Evolutionary conservation across 805 yeast genomes (phyloP), one percentile per base, ranked within the genome.

Genomic region (Blastobotrys americana): DNA sequence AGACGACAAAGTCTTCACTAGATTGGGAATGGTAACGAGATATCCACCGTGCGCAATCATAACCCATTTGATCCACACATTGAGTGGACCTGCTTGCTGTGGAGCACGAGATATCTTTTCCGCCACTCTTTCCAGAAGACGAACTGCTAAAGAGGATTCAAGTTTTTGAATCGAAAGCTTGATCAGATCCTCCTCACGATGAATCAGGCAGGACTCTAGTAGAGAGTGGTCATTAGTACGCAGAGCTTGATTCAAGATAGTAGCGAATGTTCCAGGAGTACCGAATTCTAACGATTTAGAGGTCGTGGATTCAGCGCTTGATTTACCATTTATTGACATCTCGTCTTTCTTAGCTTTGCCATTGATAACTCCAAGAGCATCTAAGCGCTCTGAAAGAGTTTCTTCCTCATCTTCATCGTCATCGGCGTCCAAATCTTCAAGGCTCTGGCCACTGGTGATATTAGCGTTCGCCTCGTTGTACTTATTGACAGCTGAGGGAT

Each of bases 241-340:
- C 50, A 93, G 71, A 0, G 98, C 90, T 67, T 93, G 98, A 10
- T 89, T 71, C 37, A 93, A 70, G n/a, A 93, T 77, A 1, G 84
- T 80, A 1, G 96, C 78, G 48, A 89, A 75, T 1, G 96, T 78
- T 42, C 93, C 95, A 3, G 84, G 77, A 5, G 78, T 74, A 17
- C 79, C 48, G 23, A 60, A 76, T 45, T 71, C 72, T 49, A 75
- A 73, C 47, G 68, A 68, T 19, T 19, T 41, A 21, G 40, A 28
- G 37, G 31, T 31, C 8, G 41, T 22, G 20, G 41, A 33, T 31
- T 43, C 45, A 8, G 27, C 54, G 38, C 52, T 44, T 25, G 61
- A 51, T 35, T 51, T 61, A 38, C 48, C 51, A 41, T 45, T 60
- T 45, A 53, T 28, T 8, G 48, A 8, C 3, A 20, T 33, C 9